Percentiles rank a stretch among this genome's conserved stretches.
phyloP scores from a whole-genome alignment of 345 rosid genomes.

The Eutrema heterophyllum region DNA sequence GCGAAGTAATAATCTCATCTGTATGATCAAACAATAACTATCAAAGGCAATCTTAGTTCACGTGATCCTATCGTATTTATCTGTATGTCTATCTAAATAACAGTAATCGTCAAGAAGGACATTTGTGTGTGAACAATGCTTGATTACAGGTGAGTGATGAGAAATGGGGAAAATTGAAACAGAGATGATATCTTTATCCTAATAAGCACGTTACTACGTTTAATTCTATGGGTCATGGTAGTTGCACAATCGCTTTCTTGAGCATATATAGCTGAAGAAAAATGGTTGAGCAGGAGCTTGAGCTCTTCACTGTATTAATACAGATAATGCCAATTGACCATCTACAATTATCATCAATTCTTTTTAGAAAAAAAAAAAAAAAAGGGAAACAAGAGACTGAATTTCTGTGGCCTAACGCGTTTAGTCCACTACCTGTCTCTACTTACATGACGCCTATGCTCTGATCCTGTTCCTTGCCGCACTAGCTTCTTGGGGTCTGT shows the following conservation, averaged over 20 bases:
- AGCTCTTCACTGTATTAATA: constrained; percentile 21
- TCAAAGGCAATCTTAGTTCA: constrained; percentile 5
- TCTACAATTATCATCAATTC: constrained; percentile 21
- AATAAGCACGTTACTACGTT: neutral
- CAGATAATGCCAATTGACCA: constrained; percentile 16
- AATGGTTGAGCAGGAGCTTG: constrained; percentile 23
- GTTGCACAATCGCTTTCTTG: neutral
- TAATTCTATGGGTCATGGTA: neutral
- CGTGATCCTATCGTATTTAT: neutral
- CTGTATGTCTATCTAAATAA: neutral
- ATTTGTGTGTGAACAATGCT: neutral
- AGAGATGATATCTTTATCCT: neutral
- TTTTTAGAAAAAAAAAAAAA: neutral
- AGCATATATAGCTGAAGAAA: neutral
- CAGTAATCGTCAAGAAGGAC: neutral
- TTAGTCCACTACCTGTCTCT: constrained; percentile 23
- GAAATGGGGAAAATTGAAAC: neutral
- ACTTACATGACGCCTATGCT: constrained; percentile 17
- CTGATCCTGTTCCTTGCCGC: constrained; percentile 7
- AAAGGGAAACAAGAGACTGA: constrained; percentile 3
- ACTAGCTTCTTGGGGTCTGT: constrained; percentile 22
- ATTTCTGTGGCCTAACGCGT: constrained; percentile 8
- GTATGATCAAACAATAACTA: constrained; percentile 7
- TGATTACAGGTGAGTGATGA: neutral
- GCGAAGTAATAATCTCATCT: constrained; percentile 6